A percentile compares a stretch with the other conserved stretches of the same genome.
phyloP scores from a whole-genome alignment of 768 basidiomycete species.

The Pleurotus ostreatus region DNA sequence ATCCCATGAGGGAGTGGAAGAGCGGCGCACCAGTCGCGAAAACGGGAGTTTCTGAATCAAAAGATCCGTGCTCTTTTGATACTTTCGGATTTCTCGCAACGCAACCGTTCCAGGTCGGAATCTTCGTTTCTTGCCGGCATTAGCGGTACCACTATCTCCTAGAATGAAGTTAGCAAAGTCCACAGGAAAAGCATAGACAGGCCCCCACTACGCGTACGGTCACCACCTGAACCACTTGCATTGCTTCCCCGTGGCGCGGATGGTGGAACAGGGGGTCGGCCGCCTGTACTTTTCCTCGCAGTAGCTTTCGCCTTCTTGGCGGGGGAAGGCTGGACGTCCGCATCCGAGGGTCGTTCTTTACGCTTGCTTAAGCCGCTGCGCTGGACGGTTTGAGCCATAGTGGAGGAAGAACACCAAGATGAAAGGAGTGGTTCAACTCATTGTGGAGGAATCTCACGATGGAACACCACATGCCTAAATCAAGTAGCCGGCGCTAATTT shows the following conservation, averaged over 20 bases:
- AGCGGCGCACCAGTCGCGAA: slow-evolving; percentile 71
- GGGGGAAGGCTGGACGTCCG: slow-evolving; percentile 39
- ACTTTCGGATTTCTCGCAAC: slow-evolving; percentile 88
- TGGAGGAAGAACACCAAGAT: slow-evolving; percentile 9
- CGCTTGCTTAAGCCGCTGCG: slow-evolving; percentile 48
- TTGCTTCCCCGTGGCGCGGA: neutral
- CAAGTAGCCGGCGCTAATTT: neutral
- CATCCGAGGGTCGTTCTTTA: slow-evolving; percentile 37
- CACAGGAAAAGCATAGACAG: neutral
- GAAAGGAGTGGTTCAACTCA: slow-evolving; percentile 7
- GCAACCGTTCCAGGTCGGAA: slow-evolving; percentile 90
- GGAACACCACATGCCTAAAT: neutral
- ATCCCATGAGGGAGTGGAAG: neutral
- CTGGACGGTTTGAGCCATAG: slow-evolving; percentile 72
- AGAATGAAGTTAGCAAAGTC: neutral
- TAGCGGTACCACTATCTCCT: slow-evolving; percentile 12
- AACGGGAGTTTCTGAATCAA: slow-evolving; percentile 87
- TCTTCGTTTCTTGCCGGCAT: slow-evolving; percentile 49
- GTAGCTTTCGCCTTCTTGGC: slow-evolving; percentile 55
- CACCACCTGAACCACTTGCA: neutral
- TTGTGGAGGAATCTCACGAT: neutral
- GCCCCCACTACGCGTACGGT: neutral
- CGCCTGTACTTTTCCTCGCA: slow-evolving; percentile 84
- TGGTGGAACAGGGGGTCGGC: slow-evolving; percentile 39
- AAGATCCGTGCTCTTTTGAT: slow-evolving; percentile 90